phyloP scores from a whole-genome alignment of 2,329 filamentous ascomycete species.

The Pseudogymnoascus sp. region DNA sequence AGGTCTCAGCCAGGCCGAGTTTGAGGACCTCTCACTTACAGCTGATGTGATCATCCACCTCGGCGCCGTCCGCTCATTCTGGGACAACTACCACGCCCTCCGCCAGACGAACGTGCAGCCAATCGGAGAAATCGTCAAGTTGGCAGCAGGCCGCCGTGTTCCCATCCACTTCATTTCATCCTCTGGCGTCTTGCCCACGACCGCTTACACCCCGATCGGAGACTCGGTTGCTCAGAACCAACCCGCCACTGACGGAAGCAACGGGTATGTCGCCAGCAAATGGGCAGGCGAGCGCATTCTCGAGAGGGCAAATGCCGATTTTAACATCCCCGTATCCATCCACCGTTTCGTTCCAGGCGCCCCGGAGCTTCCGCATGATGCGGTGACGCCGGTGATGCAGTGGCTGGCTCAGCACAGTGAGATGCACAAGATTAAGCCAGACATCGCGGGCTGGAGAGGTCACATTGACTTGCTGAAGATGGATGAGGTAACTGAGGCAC shows the following conservation, averaged over 20 bases:
- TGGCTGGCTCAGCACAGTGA: constrained; percentile 11
- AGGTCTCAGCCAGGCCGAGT: neutral
- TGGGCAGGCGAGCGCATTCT: constrained; percentile 30
- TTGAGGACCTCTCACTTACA: neutral
- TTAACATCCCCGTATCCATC: constrained; percentile 14
- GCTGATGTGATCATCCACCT: constrained; percentile 10
- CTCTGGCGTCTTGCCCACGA: neutral
- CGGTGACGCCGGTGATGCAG: constrained; percentile 15
- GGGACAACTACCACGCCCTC: constrained; percentile 26
- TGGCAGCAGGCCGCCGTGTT: constrained; percentile 19
- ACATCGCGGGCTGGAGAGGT: constrained; percentile 11
- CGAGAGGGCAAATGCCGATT: constrained; percentile 17
- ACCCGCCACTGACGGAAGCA: constrained; percentile 19
- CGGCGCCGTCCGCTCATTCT: constrained; percentile 21
- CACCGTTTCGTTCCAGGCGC: constrained; percentile 13
- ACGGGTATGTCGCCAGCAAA: constrained; percentile 30
- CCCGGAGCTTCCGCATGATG: constrained; percentile 11
- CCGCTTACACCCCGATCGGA: neutral
- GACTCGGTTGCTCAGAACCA: constrained; percentile 2
- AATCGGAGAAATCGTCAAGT: constrained; percentile 22
- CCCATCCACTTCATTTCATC: constrained; percentile 28
- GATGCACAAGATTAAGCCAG: constrained; percentile 10
- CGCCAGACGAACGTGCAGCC: constrained; percentile 24
- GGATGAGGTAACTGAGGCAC: constrained; percentile 12
- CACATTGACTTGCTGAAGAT: constrained; percentile 11